A percentile compares a stretch with the other conserved stretches of the same genome.
phyloP scores from a whole-genome alignment of 805 yeast genomes.

The Saccharomycopsis capsularis region DNA sequence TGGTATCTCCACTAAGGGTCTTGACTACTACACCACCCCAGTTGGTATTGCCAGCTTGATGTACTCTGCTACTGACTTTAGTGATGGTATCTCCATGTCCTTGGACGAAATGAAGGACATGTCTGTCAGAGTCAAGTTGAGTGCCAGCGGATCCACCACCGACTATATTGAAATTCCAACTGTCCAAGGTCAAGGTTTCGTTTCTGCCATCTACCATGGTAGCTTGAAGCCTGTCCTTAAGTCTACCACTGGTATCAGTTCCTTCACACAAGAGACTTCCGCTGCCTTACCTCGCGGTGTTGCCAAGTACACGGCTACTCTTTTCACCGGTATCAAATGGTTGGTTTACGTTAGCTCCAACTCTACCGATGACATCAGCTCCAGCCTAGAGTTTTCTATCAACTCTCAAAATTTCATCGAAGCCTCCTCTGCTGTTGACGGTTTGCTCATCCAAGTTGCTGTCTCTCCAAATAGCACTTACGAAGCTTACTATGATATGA shows the following conservation, averaged over 20 bases:
- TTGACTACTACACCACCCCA: slow-evolving; percentile 55
- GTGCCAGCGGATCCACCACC: slow-evolving; percentile 18
- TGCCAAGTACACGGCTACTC: slow-evolving; percentile 47
- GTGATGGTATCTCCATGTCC: slow-evolving; percentile 25
- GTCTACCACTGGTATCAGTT: slow-evolving; percentile 60
- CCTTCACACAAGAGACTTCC: slow-evolving; percentile 35
- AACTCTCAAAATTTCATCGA: slow-evolving; percentile 35
- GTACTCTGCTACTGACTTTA: slow-evolving; percentile 39
- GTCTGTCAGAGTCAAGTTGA: slow-evolving; percentile 17
- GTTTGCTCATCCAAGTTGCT: slow-evolving; percentile 55
- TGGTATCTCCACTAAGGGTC: slow-evolving; percentile 40
- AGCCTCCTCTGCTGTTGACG: slow-evolving; percentile 39
- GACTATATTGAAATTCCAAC: slow-evolving; percentile 50
- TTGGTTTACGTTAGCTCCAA: slow-evolving; percentile 47
- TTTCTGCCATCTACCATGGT: slow-evolving; percentile 56
- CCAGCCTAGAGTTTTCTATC: slow-evolving; percentile 26
- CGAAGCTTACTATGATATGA: slow-evolving; percentile 41
- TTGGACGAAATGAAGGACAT: slow-evolving; percentile 23
- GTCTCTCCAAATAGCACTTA: slow-evolving; percentile 22
- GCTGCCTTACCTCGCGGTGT: slow-evolving; percentile 32
- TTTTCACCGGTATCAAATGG: slow-evolving; percentile 58
- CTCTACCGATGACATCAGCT: too few relatives aligned
- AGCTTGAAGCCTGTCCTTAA: slow-evolving; percentile 46
- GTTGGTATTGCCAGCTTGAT: slow-evolving; percentile 57
- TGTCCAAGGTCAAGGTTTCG: slow-evolving; percentile 75